Evolutionary conservation across 176 grass and related monocot species (phyloP).

Genomic region (Guadua angustifolia): DNA sequence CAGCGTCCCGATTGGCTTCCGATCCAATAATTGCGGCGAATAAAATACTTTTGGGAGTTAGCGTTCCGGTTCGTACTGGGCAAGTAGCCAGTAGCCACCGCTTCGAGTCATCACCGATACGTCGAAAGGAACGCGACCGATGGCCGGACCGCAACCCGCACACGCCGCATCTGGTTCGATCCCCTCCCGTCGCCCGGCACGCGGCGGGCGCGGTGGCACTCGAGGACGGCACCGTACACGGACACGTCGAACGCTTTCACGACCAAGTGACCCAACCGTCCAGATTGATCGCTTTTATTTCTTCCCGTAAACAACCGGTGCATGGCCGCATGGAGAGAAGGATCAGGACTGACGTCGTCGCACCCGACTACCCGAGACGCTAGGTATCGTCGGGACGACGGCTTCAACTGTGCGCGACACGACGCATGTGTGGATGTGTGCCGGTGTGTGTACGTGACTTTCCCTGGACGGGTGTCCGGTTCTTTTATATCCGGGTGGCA

Average conservation of each 20-base stretch:
- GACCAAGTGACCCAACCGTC: background rate
- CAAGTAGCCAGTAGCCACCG: background rate
- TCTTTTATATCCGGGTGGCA: background rate
- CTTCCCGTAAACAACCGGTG: background rate
- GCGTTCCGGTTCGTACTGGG: background rate
- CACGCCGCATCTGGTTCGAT: constrained; percentile 46
- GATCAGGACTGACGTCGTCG: background rate
- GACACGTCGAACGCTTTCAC: constrained; percentile 16
- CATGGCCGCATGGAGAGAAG: background rate
- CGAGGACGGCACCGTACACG: background rate
- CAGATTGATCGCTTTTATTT: background rate
- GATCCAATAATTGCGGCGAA: background rate
- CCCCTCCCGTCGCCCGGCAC: background rate
- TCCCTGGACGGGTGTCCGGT: background rate
- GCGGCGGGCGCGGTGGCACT: background rate
- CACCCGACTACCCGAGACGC: background rate
- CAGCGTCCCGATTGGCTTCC: background rate
- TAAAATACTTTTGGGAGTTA: background rate
- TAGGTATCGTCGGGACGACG: background rate
- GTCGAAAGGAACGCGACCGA: background rate
- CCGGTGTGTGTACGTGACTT: background rate
- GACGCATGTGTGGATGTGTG: background rate
- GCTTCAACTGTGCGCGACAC: background rate
- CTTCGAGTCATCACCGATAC: background rate
- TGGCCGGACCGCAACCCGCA: constrained; percentile 3